A percentile compares a stretch with the other conserved stretches of the same genome.
These are phyloP conservation scores for Henckelia pumila DNA, from an alignment of 257 asterid species.

Conservation along the genomic window DNA sequence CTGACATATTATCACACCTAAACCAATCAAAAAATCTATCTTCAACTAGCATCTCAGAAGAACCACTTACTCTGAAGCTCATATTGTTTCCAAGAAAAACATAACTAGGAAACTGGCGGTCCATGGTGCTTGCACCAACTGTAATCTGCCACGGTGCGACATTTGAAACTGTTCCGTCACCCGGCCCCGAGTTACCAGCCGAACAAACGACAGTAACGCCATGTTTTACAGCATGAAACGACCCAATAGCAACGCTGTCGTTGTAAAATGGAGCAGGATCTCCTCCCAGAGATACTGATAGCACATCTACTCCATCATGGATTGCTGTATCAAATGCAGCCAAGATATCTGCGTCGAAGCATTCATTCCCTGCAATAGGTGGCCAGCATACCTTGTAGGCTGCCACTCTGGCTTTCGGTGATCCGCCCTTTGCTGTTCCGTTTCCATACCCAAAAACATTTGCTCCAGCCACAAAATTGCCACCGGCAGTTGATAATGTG, in stretches of 20 bases:
- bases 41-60: background rate
- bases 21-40: background rate
- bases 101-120: slow-evolving; percentile 64
- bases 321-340: slow-evolving; percentile 85
- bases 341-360: slow-evolving; percentile 86
- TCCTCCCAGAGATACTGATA: slow-evolving; percentile 87
- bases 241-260: slow-evolving; percentile 81
- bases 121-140: slow-evolving; percentile 86
- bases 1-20: background rate
- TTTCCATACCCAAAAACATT: slow-evolving; percentile 74
- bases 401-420: slow-evolving; percentile 84
- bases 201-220: slow-evolving; percentile 82
- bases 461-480: slow-evolving; percentile 64
- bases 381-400: slow-evolving; percentile 97
- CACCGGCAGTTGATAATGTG: slow-evolving; percentile 93
- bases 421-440: slow-evolving; percentile 94
- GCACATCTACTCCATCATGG: slow-evolving; percentile 88
- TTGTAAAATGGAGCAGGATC: slow-evolving; percentile 48
- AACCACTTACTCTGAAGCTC: slow-evolving; percentile 41
- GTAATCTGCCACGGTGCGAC: slow-evolving; percentile 88
- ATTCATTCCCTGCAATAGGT: slow-evolving; percentile 57
- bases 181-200: slow-evolving; percentile 91
- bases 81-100: slow-evolving; percentile 54
- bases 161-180: slow-evolving; percentile 56
- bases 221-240: slow-evolving; percentile 78